Percentiles rank a stretch among this genome's conserved stretches.
Conservation (phyloP, 345 rosid genomes). For the Rhodamnia argentea region DNA sequence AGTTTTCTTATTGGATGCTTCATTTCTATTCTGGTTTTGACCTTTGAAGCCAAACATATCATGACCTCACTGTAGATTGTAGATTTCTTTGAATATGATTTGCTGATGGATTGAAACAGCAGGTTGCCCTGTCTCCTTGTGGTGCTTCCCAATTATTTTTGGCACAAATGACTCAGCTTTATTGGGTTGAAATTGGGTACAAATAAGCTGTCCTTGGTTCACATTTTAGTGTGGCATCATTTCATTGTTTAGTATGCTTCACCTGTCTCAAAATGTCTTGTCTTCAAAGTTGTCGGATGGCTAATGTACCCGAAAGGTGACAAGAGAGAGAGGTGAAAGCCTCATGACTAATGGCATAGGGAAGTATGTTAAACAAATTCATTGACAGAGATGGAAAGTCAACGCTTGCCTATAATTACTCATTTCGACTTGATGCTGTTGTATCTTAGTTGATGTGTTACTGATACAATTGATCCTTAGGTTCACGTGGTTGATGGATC, state of each 20-base stretch:
- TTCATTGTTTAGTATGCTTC: not conserved
- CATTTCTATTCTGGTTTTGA: not conserved
- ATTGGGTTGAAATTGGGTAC: not conserved
- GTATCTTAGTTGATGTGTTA: not conserved
- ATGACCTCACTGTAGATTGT: not conserved
- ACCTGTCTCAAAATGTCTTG: not conserved
- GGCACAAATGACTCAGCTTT: not conserved
- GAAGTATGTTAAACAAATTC: not conserved
- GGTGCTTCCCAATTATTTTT: not conserved
- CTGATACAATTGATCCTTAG: slow-evolving; percentile 16
- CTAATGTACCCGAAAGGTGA: not conserved
- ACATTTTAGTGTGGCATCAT: not conserved
- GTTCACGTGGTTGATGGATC: slow-evolving; percentile 93
- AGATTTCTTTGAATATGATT: not conserved
- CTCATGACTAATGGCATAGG: not conserved
- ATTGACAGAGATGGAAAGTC: not conserved
- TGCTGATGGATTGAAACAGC: not conserved
- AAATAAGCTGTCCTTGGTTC: not conserved
- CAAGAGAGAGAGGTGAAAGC: not conserved
- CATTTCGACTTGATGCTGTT: not conserved
- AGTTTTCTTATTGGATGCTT: not conserved
- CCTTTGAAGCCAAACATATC: not conserved
- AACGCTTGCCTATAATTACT: not conserved
- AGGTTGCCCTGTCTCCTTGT: not conserved
- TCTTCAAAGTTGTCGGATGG: not conserved